Conservation (phyloP, 2,329 filamentous ascomycete species). For the Xylaria polymorpha region DNA sequence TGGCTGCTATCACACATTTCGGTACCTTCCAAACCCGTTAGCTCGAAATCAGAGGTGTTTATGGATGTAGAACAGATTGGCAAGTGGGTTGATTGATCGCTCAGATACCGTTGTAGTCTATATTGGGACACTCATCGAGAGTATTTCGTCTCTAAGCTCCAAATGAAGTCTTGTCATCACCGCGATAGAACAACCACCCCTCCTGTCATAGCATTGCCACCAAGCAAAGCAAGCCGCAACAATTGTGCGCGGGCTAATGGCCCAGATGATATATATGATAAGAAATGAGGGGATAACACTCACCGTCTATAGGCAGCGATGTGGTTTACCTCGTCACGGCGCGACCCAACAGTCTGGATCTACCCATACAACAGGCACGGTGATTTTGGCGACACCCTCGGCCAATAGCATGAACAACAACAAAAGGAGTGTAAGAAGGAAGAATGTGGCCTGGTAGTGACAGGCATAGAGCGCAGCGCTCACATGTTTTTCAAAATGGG, state of each 20-base stretch:
- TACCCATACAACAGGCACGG: neutral
- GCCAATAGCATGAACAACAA: neutral
- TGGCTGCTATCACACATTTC: conserved; percentile 58
- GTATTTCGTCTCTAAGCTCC: conserved; percentile 69
- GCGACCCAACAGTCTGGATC: neutral
- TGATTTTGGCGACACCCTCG: neutral
- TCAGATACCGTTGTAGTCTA: conserved; percentile 99
- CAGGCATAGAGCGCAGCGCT: conserved; percentile 30
- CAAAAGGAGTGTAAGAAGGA: conserved; percentile 10
- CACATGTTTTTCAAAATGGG: conserved; percentile 37
- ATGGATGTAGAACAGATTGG: neutral
- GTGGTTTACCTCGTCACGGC: neutral
- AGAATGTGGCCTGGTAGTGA: conserved; percentile 25
- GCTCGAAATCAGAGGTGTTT: neutral
- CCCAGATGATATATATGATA: neutral
- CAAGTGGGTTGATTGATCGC: conserved; percentile 53
- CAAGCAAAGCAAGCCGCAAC: neutral
- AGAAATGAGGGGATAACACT: conserved; percentile 10
- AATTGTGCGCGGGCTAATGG: neutral
- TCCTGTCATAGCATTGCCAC: neutral
- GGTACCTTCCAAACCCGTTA: conserved; percentile 48
- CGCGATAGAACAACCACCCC: conserved; percentile 52
- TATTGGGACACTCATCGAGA: conserved; percentile 74
- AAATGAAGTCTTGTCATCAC: conserved; percentile 71
- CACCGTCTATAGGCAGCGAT: conserved; percentile 33